Base-by-base conservation (phyloP, 2,329 filamentous ascomycete species). In the Septoria petroselini region DNA sequence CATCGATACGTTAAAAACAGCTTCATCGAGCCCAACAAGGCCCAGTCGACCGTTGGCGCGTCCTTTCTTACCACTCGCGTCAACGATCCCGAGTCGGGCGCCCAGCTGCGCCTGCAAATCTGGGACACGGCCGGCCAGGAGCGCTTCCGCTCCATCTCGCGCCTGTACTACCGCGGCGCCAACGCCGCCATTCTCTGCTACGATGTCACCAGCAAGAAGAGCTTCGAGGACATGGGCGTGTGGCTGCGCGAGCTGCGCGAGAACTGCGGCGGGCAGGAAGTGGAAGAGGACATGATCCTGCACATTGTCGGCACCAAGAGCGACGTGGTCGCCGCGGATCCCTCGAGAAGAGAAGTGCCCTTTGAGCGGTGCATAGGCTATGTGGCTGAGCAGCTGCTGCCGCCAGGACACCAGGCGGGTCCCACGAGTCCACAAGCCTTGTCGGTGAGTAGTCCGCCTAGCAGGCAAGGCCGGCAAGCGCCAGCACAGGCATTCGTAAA, bases 41-140 rank as follows among this genome's bases (percentile, higher is more conserved):
- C 73, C 11, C 71, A 72, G 49, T 73, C 72, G 7, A 77, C 74
- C 11, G 70, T 77, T 54, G 74, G 74, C 55, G 74, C 74, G 63
- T 73, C 75, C 19, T 77, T 79, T 55, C 70, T 90, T 37, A 83
- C 86, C 21, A 81, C 86, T 54, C 72, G 88, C 34, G 78, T 86
- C 12, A 67, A 74, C 43, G 91, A 96, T 70, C 82, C 81, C 54
- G 88, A 95, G 67, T 88, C 85, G 17, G 88, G 91, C 62, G 93
- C 89, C 1, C 78, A 87, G 18, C 89, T 96, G 29, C 83, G 91
- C n/a, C 76, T 96, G 30, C 91, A 96, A 66, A 94, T 96, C 60
- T 96, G 91, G 91, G 91, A 96, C 67, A 96, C 91, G 27, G 89
- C 91, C 50, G 91, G 91, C 54, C 91, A 98, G 67, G 91, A 98